Evolutionary conservation across 208 protist species (phyloP), one percentile per base, ranked within the genome.

Genomic region (Herpetomonas muscarum): DNA sequence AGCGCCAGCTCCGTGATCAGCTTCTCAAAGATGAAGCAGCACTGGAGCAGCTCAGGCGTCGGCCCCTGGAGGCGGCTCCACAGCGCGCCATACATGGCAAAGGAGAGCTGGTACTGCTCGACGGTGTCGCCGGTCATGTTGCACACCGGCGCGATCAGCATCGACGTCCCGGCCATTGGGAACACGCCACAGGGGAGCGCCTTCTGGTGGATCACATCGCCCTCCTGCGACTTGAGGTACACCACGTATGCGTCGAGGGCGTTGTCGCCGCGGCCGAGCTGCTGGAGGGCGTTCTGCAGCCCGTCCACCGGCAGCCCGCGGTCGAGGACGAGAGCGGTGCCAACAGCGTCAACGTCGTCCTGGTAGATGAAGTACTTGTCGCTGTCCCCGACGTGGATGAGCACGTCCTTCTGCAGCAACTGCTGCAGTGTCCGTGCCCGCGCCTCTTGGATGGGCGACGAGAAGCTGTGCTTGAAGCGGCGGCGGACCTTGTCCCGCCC

Each of bases 331-430:
- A 94, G 52, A 24, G 84, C 74, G 39, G 76, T 48, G 24, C 59
- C 70, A 10, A 91, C 53, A 44, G 79, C 46, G 28, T 81, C 77
- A 21, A 79, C 64, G 39, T 94, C 85, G 36, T 94, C 88, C 17
- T 67, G 47, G 61, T 85, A 90, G 15, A 90, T 78, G 57, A 94
- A 94, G 70, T 91, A 94, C 39, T 70, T 81, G 61, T 94, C 88
- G 64, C 76, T 89, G 63, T 94, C 74, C 9, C 84, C 85, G 12
- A 89, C 77, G 39, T 47, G 67, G 22, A 70, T 60, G 19, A 60
- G 15, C 55, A 80, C 72, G 63, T 94, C 87, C 5, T 73, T 56
- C 30, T 61, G 61, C 24, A 76, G 48, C 3, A 87, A 52, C 5
- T 70, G 55, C 63, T 94, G 87, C 59, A 94, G 57, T 41, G 79